Percentiles rank a stretch among this genome's conserved stretches.
phyloP scores from a whole-genome alignment of 371 early-diverging fungal species.

The Circinella umbellata region DNA sequence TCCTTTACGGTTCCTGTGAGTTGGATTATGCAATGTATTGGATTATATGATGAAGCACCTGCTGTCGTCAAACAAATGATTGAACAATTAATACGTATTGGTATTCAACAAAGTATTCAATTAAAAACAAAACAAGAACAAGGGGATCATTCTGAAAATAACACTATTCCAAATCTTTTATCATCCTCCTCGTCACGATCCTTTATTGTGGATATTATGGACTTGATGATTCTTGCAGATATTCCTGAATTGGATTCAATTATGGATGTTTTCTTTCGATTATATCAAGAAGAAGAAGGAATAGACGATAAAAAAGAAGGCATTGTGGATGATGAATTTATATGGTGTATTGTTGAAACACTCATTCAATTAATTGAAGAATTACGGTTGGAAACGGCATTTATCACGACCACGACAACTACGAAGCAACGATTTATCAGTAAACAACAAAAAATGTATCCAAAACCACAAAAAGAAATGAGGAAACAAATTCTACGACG shows the following conservation, averaged over 20 bases:
- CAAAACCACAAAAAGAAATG: background rate
- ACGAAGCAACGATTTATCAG: background rate
- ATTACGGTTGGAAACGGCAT: constrained; percentile 18
- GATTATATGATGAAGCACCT: constrained; percentile 48
- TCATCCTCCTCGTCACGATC: constrained; percentile 7
- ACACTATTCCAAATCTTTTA: background rate
- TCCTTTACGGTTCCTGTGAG: constrained; percentile 34
- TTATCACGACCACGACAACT: background rate
- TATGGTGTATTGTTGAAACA: constrained; percentile 12
- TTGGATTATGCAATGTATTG: constrained; percentile 41
- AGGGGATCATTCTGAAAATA: background rate
- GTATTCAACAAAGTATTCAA: constrained; percentile 15
- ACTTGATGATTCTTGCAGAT: constrained; percentile 41
- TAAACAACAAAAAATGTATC: background rate
- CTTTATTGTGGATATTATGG: constrained; percentile 31
- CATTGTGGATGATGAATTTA: constrained; percentile 13
- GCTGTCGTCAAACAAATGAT: constrained; percentile 43
- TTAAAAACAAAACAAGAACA: constrained; percentile 1
- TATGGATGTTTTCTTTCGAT: constrained; percentile 32
- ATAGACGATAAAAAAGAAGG: background rate
- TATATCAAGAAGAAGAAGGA: background rate
- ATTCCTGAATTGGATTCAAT: constrained; percentile 38
- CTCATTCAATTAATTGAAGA: constrained; percentile 36
- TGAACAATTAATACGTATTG: constrained; percentile 24
- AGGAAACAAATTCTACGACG: too few species aligned